Base-by-base conservation (phyloP, 345 rosid species). In the Populus alba region DNA sequence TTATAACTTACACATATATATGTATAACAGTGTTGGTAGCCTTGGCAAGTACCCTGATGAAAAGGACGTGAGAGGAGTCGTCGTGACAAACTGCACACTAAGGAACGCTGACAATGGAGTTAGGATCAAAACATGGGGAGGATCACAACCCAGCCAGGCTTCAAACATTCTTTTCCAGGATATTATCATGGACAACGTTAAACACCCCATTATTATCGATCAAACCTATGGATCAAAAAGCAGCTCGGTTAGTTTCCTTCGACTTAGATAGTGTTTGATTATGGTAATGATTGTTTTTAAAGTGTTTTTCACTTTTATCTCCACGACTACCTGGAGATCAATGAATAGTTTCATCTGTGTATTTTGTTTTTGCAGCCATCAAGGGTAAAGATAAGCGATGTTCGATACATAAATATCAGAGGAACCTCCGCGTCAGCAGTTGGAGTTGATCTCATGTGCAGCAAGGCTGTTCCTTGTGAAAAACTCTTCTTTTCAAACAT, bases 61-160 rank as follows among this genome's bases (percentile, higher is more conserved):
- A 83, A 38, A 83, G 43, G 86, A 90, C 43, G 97, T 94, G 31
- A 84, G 25, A n/a, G 88, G 88, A 15, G 78, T 92, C 47, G 23
- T 55, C 11, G 85, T 92, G 47, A 71, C 51, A 9, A 86, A 92
- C 65, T 84, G 92, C 84, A 91, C 94, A 2, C 47, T 94, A 69
- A 55, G 39, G 49, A 57, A 74, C 31, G 90, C 98, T 3, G 75
- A 82, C 11, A 94, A 94, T 77, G 98, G 98, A 7, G 27, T 88
- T 43, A 85, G 98, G 71, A 92, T 94, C 90, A 94, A 94, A 79
- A 94, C 98, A 23, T 87, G 80, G 79, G 86, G 80, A 15, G 87
- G 86, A 7, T 81, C 94, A 45, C 81, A 79, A 27, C 86, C 87
- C 12, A 81, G 88, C 76, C 78, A 68, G 25, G 97, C 93, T 43